phyloP scores from a whole-genome alignment of 23 red algal species.

The Gracilariopsis chorda region DNA sequence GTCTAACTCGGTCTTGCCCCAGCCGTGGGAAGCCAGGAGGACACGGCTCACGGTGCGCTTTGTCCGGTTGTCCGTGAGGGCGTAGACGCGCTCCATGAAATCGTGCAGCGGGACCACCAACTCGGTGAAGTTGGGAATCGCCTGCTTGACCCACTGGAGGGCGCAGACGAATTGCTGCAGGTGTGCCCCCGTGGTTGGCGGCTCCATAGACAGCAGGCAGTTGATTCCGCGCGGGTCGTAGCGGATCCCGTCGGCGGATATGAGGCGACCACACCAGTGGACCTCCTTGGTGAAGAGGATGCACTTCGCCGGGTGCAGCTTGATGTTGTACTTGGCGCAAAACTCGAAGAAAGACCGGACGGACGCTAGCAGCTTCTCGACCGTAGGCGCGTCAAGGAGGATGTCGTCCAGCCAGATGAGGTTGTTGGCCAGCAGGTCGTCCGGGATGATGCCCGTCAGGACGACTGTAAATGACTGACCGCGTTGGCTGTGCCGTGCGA shows the following conservation, averaged over 20 bases:
- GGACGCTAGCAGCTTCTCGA: not conserved
- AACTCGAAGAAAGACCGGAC: not conserved
- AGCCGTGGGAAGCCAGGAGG: not conserved
- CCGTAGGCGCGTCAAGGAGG: not conserved
- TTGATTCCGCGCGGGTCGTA: not conserved
- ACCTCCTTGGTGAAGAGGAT: constrained; percentile 8
- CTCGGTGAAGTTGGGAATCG: constrained; percentile 30
- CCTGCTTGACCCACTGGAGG: constrained; percentile 48
- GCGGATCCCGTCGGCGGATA: constrained; percentile 6
- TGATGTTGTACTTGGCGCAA: constrained; percentile 11
- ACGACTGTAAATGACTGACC: constrained; percentile 20
- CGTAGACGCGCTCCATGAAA: constrained; percentile 38
- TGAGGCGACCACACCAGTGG: constrained; percentile 17
- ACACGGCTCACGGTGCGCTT: constrained; percentile 17
- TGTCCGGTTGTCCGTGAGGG: constrained; percentile 25
- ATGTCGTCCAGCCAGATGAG: constrained; percentile 29
- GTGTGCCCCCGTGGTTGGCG: constrained; percentile 9
- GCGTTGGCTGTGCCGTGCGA: constrained; percentile 38
- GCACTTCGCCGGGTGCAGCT: constrained; percentile 40
- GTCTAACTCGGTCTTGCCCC: not conserved
- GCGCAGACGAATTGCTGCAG: constrained; percentile 48
- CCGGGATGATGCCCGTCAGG: constrained; percentile 13
- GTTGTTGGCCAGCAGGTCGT: not conserved
- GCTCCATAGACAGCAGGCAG: constrained; percentile 15
- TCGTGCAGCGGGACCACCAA: constrained; percentile 22